Conservation (phyloP, 129 eudicot species). For the Pseudognaphalium luteoalbum region DNA sequence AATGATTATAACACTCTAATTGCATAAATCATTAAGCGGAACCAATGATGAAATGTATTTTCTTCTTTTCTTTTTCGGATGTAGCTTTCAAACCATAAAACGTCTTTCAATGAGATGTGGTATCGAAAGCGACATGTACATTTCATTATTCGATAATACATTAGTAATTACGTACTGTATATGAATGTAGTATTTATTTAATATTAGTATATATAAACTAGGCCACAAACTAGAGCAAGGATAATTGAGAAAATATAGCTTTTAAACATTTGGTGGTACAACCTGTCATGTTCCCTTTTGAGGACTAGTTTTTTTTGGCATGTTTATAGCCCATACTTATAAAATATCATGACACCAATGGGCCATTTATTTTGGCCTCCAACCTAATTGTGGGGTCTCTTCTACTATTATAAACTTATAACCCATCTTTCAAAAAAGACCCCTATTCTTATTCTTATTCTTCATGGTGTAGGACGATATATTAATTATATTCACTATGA, state of each 20-base stretch:
- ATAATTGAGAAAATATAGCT: not conserved
- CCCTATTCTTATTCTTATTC: not conserved
- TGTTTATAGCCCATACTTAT: constrained; percentile 34
- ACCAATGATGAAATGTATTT: not conserved
- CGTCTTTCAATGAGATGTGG: not conserved
- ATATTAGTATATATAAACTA: not conserved
- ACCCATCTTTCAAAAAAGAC: constrained; percentile 32
- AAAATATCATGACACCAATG: constrained; percentile 17
- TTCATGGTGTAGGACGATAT: not conserved
- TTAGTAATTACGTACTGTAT: not conserved
- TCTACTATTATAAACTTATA: constrained; percentile 21
- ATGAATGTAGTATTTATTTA: not conserved
- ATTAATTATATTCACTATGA: constrained; percentile 14
- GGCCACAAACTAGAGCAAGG: not conserved
- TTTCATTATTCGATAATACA: not conserved
- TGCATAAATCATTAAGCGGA: no score
- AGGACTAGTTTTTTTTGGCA: constrained; percentile 38
- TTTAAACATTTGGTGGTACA: constrained; percentile 31
- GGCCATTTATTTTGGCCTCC: constrained; percentile 29
- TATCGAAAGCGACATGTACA: not conserved
- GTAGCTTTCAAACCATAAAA: not conserved
- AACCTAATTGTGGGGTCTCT: constrained; percentile 33
- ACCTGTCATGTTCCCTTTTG: constrained; percentile 37
- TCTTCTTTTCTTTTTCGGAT: not conserved
- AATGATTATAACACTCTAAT: no score